Evolutionary conservation across 345 rosid species (phyloP).

Genomic region (Hibiscus syriacus): DNA sequence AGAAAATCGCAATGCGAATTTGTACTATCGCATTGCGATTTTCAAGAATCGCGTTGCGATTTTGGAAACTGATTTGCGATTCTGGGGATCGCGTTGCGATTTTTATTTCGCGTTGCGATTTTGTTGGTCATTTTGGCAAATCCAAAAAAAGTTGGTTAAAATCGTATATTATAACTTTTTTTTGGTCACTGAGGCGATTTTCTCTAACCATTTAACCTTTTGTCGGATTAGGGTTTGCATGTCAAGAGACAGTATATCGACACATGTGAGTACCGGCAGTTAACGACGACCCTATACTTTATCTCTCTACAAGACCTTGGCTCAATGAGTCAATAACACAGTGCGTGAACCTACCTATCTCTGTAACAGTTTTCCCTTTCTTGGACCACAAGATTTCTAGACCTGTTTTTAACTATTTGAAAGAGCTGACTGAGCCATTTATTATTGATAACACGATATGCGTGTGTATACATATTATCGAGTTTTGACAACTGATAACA

Average conservation of each 20-base stretch:
- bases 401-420: not conserved
- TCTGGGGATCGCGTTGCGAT: no score
- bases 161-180: no score
- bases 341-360: not conserved
- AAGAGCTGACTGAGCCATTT: not conserved
- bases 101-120: no score
- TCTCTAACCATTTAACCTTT: not conserved
- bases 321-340: not conserved
- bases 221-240: not conserved
- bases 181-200: no score
- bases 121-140: no score
- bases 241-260: not conserved
- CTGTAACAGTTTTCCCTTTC: not conserved
- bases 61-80: no score
- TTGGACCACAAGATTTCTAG: not conserved
- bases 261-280: slow-evolving; percentile 7
- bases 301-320: not conserved
- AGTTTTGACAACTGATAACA: not conserved
- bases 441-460: not conserved
- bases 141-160: no score
- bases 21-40: no score
- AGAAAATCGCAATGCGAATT: no score
- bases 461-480: no score
- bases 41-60: no score
- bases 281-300: not conserved